Base-by-base conservation (phyloP, 2,329 filamentous ascomycete species). In the Verticillium isaacii region DNA sequence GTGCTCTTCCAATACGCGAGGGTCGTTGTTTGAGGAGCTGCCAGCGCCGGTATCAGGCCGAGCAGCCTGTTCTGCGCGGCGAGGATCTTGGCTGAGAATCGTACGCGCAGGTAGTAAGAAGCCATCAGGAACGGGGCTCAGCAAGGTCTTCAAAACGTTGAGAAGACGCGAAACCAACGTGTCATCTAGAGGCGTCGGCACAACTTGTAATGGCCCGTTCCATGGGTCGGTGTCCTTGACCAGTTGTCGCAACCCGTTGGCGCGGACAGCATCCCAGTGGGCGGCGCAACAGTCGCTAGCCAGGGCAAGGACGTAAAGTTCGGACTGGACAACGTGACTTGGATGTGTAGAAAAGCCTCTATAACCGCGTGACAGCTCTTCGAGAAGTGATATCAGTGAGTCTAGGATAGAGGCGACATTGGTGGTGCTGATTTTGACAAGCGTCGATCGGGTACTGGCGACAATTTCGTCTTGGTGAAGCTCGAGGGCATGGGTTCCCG, bases 281-380 rank as follows among this genome's bases (percentile, higher is more conserved):
- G 82, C 81, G 58, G 82, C 80, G 67, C 86, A 89, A 70, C 87
- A 90, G 68, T 89, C 86, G 69, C 86, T 85, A 39, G 87, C 79
- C 52, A 90, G 76, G 57, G 83, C 80, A 58, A 89, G 73, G n/a
- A 89, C 76, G 67, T 87, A 89, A 57, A 87, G 76, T 71, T 90
- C 87, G 19, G 88, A 89, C 56, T 85, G 79, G 36, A 89, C 75
- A 59, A 90, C 79, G 68, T 88, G 84, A 41, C 79, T 75, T 2
- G 86, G 85, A 67, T 87, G 85, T 25, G 77, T 74, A 56, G 79
- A 73, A 60, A 84, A 75, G 57, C 69, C 73, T 64, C 80, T 80
- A 69, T 85, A 85, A 3, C 84, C 82, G 58, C 81, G 81, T 32
- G 78, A 75, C 45, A 89, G 77, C 41, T 87, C 84, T 70, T 88